These are phyloP conservation scores for Saksenaea oblongispora DNA, from an alignment of 371 early-diverging fungal genomes.

Conservation along the genomic window DNA sequence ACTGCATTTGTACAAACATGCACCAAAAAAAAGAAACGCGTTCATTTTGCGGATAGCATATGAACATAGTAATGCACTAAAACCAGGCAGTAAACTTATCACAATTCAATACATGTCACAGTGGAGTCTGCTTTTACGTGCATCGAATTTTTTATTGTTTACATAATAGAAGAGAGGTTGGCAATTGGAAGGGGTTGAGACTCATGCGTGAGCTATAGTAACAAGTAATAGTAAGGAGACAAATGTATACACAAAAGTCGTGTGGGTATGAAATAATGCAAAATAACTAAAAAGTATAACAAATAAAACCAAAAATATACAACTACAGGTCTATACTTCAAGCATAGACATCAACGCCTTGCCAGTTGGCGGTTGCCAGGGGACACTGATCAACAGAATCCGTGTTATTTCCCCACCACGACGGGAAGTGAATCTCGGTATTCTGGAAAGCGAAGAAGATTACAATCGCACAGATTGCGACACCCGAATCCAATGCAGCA, in stretches of 20 bases:
- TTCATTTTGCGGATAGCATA: background rate
- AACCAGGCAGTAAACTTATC: no score
- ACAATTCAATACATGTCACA: no score
- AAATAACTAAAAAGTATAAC: background rate
- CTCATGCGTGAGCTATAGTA: no score
- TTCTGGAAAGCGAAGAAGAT: constrained; percentile 53
- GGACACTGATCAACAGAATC: constrained; percentile 39
- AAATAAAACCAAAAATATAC: background rate
- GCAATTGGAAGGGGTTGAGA: no score
- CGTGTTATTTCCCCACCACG: constrained; percentile 44
- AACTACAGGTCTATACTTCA: constrained; percentile 2
- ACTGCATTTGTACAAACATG: no score
- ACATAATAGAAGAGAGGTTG: no score
- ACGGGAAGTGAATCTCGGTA: constrained; percentile 33
- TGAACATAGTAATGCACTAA: background rate
- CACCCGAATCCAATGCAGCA: constrained; percentile 72
- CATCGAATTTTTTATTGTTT: no score
- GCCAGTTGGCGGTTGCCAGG: constrained; percentile 37
- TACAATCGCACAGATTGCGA: constrained; percentile 51
- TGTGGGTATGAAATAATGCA: background rate
- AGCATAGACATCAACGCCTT: constrained; percentile 39
- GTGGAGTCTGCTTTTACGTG: no score
- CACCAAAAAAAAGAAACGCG: background rate
- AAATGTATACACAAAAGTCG: background rate
- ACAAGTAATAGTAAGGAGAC: background rate